Conservation (phyloP, 129 eudicot genomes). For the Arctium minus region DNA sequence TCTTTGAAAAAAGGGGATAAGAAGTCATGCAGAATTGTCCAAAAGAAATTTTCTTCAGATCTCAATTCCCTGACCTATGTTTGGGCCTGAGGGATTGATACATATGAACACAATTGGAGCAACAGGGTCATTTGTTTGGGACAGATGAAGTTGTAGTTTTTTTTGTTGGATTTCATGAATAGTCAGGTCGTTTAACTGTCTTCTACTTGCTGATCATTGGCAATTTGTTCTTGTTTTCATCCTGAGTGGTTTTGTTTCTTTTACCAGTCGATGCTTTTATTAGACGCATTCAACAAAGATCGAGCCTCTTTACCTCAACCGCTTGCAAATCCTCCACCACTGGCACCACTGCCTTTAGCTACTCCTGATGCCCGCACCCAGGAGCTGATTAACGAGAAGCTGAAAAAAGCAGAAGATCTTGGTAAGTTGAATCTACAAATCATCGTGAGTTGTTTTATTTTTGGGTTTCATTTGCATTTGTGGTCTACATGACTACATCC, state of each 20-base stretch:
- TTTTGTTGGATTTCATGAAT: background rate
- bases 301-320: conserved; percentile 97
- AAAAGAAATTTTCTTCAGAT: background rate
- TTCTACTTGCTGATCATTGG: background rate
- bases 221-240: background rate
- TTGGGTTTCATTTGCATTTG: background rate
- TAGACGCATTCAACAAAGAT: conserved; percentile 96
- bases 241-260: conserved; percentile 10
- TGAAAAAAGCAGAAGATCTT: conserved; percentile 94
- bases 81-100: background rate
- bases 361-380: conserved; percentile 90
- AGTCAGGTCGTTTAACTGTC: background rate
- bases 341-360: conserved; percentile 69
- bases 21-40: background rate
- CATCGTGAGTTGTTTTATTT: background rate
- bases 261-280: conserved; percentile 77
- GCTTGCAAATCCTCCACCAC: conserved; percentile 66
- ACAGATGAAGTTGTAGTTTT: background rate
- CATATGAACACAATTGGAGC: background rate
- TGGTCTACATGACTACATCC: background rate
- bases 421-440: conserved; percentile 40
- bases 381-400: conserved; percentile 93
- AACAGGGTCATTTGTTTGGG: background rate
- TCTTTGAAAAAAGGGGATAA: background rate
- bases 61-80: background rate